These are phyloP conservation scores for Starmerella powellii DNA, from an alignment of 805 yeast species.

Conservation along the genomic window DNA sequence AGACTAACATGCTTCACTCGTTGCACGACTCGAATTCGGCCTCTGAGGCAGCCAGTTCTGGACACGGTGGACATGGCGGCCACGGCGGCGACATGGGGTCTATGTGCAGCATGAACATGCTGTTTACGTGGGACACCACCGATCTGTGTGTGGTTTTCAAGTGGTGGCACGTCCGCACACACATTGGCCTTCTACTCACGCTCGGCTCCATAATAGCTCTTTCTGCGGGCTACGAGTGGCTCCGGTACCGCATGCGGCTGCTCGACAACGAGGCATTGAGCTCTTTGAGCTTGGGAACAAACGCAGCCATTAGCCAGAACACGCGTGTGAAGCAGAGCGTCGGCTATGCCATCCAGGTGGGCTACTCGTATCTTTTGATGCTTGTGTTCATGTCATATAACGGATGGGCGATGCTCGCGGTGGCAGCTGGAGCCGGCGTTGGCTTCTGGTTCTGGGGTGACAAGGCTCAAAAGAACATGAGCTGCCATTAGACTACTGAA, in stretches of 20 bases:
- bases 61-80: conserved; percentile 17
- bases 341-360: conserved; percentile 24
- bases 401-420: conserved; percentile 69
- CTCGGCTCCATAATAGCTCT: conserved; percentile 38
- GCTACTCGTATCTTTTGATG: conserved; percentile 42
- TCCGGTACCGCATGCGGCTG: conserved; percentile 29
- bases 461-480: conserved; percentile 20
- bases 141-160: conserved; percentile 60
- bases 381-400: conserved; percentile 77
- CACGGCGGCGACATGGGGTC: conserved; percentile 12
- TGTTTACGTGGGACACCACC: conserved; percentile 66
- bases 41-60: too few relatives aligned
- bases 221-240: conserved; percentile 50
- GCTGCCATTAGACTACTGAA: conserved; percentile 24
- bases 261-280: conserved; percentile 15
- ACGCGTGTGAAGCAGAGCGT: conserved; percentile 14
- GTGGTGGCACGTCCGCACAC: conserved; percentile 67
- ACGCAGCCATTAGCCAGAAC: background rate
- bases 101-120: conserved; percentile 36
- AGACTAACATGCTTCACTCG: too few relatives aligned
- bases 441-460: conserved; percentile 53
- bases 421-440: conserved; percentile 55
- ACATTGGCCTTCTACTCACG: conserved; percentile 41
- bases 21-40: too few relatives aligned
- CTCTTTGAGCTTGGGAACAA: conserved; percentile 1